Evolutionary conservation across 306 rosid genomes (phyloP), one percentile per base, ranked within the genome.

Genomic region (Vigna reflexopilosa): DNA sequence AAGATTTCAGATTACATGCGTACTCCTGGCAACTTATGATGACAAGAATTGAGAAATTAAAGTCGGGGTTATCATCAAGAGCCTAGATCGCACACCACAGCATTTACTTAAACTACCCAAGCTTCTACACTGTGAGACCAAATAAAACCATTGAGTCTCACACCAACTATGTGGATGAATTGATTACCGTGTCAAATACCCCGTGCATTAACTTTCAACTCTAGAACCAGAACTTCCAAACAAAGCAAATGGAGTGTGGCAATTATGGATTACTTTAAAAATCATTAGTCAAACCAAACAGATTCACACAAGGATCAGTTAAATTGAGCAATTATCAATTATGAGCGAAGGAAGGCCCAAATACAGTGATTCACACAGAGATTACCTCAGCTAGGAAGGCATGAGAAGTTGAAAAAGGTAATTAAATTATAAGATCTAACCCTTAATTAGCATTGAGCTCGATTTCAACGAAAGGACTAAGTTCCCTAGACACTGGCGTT

Each of bases 371-470:
- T 47, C 22, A 17, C 11, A 57, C 72, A 57, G 67, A 68, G 55
- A 71, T 67, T 67, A 72, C 76, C 61, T 72, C 57, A 82, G 59
- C 70, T 45, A 80, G 48, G 78, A 68, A 80, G 26, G 57, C 77
- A 66, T 1, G 15, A 49, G 56, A 77, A 77, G 76, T 47, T 28
- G 67, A 71, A 62, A 86, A 86, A 58, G 69, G 65, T 15, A 76
- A 71, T 62, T 64, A 34, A 80, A 75, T 20, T 13, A 59, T 59
- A 80, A 88, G 91, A 90, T 86, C 92, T 79, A 73, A 20, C 3
- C 26, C 24, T 11, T 44, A 78, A 59, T 75, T 87, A n/a, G 76
- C 88, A 85, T 79, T 82, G 73, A 10, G 20, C 78, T 63, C 24
- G 50, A 62, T 55, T 69, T 20, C 28, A 74, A 47, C 49, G 22